Conservation (phyloP, 2,329 filamentous ascomycete genomes). For the Chalaropsis ovoidea region DNA sequence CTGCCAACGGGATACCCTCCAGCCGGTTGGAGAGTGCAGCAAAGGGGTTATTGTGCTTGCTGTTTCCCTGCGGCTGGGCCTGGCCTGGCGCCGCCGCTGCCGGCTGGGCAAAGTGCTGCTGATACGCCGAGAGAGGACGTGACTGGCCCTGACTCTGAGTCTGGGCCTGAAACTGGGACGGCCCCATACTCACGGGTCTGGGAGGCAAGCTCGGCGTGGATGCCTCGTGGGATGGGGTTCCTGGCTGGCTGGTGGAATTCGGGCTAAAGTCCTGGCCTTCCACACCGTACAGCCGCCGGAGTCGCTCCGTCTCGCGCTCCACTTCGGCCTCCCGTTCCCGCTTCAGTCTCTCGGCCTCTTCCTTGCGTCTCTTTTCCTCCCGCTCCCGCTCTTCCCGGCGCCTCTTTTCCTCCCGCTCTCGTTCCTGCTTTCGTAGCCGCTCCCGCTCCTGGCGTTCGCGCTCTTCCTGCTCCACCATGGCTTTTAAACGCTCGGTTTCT, state of each 20-base stretch:
- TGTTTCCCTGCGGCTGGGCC: neutral
- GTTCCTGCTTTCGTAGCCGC: slow-evolving; percentile 28
- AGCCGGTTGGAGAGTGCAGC: slow-evolving; percentile 9
- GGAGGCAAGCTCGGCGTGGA: slow-evolving; percentile 31
- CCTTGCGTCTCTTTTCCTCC: slow-evolving; percentile 27
- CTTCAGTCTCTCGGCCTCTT: slow-evolving; percentile 42
- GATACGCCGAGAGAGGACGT: slow-evolving; percentile 30
- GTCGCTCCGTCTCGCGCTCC: slow-evolving; percentile 71
- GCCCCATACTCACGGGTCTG: slow-evolving; percentile 37
- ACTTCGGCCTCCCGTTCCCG: slow-evolving; percentile 59
- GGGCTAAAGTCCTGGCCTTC: slow-evolving; percentile 35
- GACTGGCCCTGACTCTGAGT: slow-evolving; percentile 25
- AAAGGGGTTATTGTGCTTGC: slow-evolving; percentile 2
- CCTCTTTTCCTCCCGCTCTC: slow-evolving; percentile 36
- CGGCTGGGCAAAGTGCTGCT: slow-evolving; percentile 28
- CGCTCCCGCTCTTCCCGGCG: slow-evolving; percentile 40
- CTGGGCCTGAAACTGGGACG: slow-evolving; percentile 13
- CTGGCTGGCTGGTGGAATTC: slow-evolving; percentile 26
- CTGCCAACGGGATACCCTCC: slow-evolving; percentile 16
- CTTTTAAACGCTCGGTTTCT: slow-evolving; percentile 64
- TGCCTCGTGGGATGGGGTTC: slow-evolving; percentile 27
- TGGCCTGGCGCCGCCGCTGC: slow-evolving; percentile 27
- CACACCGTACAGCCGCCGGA: slow-evolving; percentile 58
- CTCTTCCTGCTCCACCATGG: slow-evolving; percentile 45
- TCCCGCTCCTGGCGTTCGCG: slow-evolving; percentile 49